phyloP scores from a whole-genome alignment of 805 yeast genomes.

The Hanseniaspora guilliermondii region DNA sequence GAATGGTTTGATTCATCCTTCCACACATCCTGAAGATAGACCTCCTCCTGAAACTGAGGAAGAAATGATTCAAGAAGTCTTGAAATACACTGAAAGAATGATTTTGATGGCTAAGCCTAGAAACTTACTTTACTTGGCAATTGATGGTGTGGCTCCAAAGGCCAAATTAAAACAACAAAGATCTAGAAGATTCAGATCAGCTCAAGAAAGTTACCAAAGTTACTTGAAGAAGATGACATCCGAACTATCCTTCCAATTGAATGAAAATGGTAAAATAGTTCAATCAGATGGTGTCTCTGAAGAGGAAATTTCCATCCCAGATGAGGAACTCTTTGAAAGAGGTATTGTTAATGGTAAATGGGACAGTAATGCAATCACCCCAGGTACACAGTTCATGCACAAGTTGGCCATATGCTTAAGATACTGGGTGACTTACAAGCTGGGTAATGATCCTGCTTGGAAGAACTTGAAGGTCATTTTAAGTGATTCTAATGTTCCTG shows the following conservation, averaged over 20 bases:
- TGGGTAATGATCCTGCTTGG: conserved; percentile 90
- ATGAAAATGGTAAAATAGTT: conserved; percentile 29
- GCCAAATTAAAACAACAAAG: conserved; percentile 97
- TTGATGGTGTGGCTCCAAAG: conserved; percentile 98
- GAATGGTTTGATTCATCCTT: conserved; percentile 99
- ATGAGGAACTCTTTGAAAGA: conserved; percentile 39
- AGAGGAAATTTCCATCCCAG: conserved; percentile 49
- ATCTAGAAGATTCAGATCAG: conserved; percentile 83
- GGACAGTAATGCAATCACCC: conserved; percentile 96
- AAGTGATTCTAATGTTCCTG: conserved; percentile 94
- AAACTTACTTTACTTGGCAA: conserved; percentile 84
- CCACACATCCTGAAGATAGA: conserved; percentile 93
- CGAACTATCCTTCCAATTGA: conserved; percentile 41
- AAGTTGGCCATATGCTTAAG: conserved; percentile 67
- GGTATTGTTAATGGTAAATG: conserved; percentile 58
- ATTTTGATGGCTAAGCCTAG: conserved; percentile 90
- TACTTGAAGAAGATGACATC: not conserved
- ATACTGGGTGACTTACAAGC: conserved; percentile 86
- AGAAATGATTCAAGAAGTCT: conserved; percentile 89
- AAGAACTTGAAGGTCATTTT: conserved; percentile 74
- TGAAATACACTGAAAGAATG: conserved; percentile 84
- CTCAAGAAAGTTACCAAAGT: conserved; percentile 75
- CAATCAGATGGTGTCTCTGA: conserved; percentile 22
- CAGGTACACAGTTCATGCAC: conserved; percentile 98
- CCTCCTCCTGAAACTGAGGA: conserved; percentile 95